Base-by-base conservation (phyloP, 1,284 basidiomycete genomes). In the Leccinum pallidistipes region DNA sequence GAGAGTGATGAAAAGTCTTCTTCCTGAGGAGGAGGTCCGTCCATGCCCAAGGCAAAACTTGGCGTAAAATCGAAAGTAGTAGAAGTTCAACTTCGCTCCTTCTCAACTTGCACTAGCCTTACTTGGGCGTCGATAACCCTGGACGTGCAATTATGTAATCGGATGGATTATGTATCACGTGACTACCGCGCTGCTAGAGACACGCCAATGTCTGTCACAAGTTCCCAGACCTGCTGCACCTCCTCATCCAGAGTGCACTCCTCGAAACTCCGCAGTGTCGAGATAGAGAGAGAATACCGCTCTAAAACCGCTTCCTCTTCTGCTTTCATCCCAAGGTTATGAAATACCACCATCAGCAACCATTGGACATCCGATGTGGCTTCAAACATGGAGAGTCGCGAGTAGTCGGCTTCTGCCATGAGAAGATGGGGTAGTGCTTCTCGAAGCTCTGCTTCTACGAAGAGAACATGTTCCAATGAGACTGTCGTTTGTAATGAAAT, bases 1-100 rank as follows among this genome's bases (percentile, higher is more conserved):
- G 94, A 80, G 62, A 98, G 85, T 57, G 83, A 76, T 61, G 89
- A 89, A 76, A 97, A 98, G 79, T 99, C 95, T 79, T 98, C 95
- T 80, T 97, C 95, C 73, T 85, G 88, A 58, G 93, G 92, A 66
- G 91, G 90, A 68, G 89, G 88, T 64, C 92, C 94, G 77, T 95
- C 94, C 94, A 95, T 95, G 65, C 74, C 74, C 69, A 58, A 63
- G 38, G 16, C 59, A 53, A 56, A 54, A 51, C 56, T 56, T 40
- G 56, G 27, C 12, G 43, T 45, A 45, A 27, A 50, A 14, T 29
- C 29, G 51, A 31, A 34, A 53, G 57, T 47, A 62, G 55, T 59
- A 47, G 57, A 64, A 64, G 68, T 63, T 61, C 18, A 70, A 63
- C 36, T 38, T 38, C 43, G 21, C 43, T 18, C 65, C 16, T 34